Evolutionary conservation across 1,139 yeast species (phyloP).

Genomic region (Suhomyces bokatorum): DNA sequence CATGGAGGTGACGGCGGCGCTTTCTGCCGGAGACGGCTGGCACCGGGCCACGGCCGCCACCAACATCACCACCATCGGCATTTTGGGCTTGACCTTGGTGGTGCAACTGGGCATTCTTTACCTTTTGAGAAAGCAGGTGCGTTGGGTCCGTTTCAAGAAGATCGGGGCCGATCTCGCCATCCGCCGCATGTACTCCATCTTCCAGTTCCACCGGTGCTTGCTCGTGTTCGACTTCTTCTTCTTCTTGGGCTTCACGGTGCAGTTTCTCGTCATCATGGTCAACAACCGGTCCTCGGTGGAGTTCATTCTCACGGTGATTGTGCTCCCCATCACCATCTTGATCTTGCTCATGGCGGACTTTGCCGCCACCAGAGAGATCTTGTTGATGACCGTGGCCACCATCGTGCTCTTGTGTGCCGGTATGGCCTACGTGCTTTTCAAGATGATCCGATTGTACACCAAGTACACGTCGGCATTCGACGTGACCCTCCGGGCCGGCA

Average conservation of each 20-base stretch:
- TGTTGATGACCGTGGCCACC: constrained; percentile 30
- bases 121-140: constrained; percentile 43
- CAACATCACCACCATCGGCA: constrained; percentile 48
- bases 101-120: constrained; percentile 34
- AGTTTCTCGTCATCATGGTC: constrained; percentile 52
- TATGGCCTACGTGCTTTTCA: constrained; percentile 52
- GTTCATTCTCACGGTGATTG: constrained; percentile 51
- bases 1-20: constrained; percentile 38
- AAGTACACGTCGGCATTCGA: constrained; percentile 35
- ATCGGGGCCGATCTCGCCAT: constrained; percentile 52
- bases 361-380: constrained; percentile 41
- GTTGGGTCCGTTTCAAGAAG: constrained; percentile 52
- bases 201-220: constrained; percentile 45
- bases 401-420: constrained; percentile 41
- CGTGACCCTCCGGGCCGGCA: constrained; percentile 25
- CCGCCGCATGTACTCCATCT: constrained; percentile 40
- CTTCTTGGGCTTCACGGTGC: constrained; percentile 55
- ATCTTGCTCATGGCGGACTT: constrained; percentile 40
- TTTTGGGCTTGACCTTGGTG: constrained; percentile 42
- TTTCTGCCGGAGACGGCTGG: constrained; percentile 26
- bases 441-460: constrained; percentile 50
- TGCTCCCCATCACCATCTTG: constrained; percentile 48
- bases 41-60: constrained; percentile 34
- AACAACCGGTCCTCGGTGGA: constrained; percentile 42
- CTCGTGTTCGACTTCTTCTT: constrained; percentile 51